Base-by-base conservation (phyloP, 768 basidiomycete species). In the Boletus huronensis region DNA sequence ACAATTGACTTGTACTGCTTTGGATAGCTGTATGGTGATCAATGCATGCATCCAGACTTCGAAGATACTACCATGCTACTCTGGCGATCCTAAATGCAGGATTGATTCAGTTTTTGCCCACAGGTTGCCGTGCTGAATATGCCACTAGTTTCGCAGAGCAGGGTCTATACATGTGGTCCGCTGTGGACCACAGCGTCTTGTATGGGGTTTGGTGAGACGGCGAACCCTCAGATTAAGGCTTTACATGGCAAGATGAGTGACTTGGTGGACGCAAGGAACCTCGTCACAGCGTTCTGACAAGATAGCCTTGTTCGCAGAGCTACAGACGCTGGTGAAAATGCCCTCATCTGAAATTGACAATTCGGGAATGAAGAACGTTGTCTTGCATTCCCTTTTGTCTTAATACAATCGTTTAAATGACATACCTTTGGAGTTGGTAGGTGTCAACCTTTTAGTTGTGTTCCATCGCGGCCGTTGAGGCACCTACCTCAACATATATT, bases 241-340 rank as follows among this genome's bases (percentile, higher is more conserved):
- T 29, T n/a, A n/a, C n/a, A n/a, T n/a, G n/a, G n/a, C n/a, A n/a
- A n/a, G n/a, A n/a, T n/a, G n/a, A n/a, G n/a, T n/a, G n/a, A n/a
- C n/a, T n/a, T n/a, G n/a, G n/a, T n/a, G n/a, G n/a, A n/a, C n/a
- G n/a, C n/a, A n/a, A n/a, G n/a, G n/a, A n/a, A 35, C 38, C 17
- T 6, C 46, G 26, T 10, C 17, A 3, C 57, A 82, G 81, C 73
- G 77, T 42, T 21, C 66, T 0, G 76, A 79, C 48, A 82, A 82
- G 63, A 63, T 77, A 31, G 61, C 69, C 19, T 64, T 78, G 29
- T 81, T 81, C 57, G 57, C 61, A 3, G 57, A 72, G 2, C 56
- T 82, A 0, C 70, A 61, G 25, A 54, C 45, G 3, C 41, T 75
- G 19, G 34, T 76, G 5, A 63, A 65, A 2, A 62, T 64, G 17